phyloP scores from a whole-genome alignment of 2,329 filamentous ascomycete species.

The Fusarium chlamydosporum region DNA sequence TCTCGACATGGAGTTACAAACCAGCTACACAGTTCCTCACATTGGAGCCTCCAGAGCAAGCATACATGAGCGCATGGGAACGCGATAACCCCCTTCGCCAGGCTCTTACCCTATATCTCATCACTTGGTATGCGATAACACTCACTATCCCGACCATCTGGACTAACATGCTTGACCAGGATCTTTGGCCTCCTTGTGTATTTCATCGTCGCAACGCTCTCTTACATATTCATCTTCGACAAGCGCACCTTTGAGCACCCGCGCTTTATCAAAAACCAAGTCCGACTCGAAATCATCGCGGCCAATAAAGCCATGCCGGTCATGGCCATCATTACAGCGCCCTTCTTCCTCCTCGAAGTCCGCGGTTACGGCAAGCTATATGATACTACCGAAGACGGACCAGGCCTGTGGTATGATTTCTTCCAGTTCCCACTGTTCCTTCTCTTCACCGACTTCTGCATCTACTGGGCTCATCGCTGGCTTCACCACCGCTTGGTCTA shows the following conservation, averaged over 20 bases:
- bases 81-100: conserved; percentile 86
- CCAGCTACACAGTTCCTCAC: conserved; percentile 79
- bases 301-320: conserved; percentile 81
- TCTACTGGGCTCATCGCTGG: conserved; percentile 92
- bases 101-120: conserved; percentile 80
- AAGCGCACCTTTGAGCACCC: conserved; percentile 90
- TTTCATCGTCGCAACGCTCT: conserved; percentile 85
- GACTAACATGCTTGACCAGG: conserved; percentile 63
- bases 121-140: conserved; percentile 78
- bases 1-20: conserved; percentile 76
- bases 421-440: conserved; percentile 91
- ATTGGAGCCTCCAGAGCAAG: conserved; percentile 78
- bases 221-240: conserved; percentile 92
- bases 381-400: conserved; percentile 80
- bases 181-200: conserved; percentile 88
- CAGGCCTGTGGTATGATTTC: conserved; percentile 82
- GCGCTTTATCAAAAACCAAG: conserved; percentile 95
- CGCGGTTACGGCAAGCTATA: conserved; percentile 90
- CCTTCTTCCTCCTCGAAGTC: conserved; percentile 86
- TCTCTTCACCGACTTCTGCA: conserved; percentile 87
- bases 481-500: conserved; percentile 84
- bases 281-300: conserved; percentile 86
- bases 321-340: conserved; percentile 86
- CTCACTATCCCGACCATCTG: neutral
- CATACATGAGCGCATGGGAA: conserved; percentile 82